Base-by-base conservation (phyloP, 495 filamentous ascomycete species). In the Penicillium ochrochloron region DNA sequence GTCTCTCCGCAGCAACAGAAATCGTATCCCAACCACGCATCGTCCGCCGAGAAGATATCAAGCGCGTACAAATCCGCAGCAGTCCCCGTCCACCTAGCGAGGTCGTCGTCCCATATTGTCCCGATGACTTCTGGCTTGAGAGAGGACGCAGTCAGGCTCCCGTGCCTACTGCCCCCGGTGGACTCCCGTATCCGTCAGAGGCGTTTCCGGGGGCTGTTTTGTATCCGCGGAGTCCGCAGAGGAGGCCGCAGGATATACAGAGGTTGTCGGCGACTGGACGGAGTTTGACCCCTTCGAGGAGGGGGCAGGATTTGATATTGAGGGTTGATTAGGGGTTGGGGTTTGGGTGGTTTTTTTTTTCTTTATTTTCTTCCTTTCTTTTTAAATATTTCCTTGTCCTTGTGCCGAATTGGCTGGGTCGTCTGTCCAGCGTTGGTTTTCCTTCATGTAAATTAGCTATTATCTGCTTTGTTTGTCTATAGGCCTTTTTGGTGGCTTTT, bases 211-310 rank as follows among this genome's bases (percentile, higher is more conserved):
- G 65, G 3, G 23, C 11, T 7, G 58, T 70, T 17, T 17, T 61
- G 41, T 74, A 74, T 37, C 71, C 71, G 9, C 46, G 54, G 14
- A 72, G 69, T 31, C 71, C 69, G 8, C 64, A 71, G 29, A 71
- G 64, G 29, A 31, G 37, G 34, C 55, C 52, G n/a, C 29, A 21
- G 12, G 37, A 56, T 58, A 35, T 17, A 41, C 70, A 56, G 53
- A 56, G 75, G 33, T 64, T 66, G 33, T 67, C 66, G 15, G 72
- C 75, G 0, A 66, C 62, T n/a, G 73, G 76, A 60, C 73, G 70
- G 58, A 76, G 79, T 61, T 53, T 82, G 41, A 79, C 75, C 11
- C 78, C 78, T 3, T 78, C 76, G 6, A 69, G 69, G 53, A 44
- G 70, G 37, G 75, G 77, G 6, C 61, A 70, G 17, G 77, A 80